Evolutionary conservation across 202 grass and related monocot species (phyloP), one percentile per base, ranked within the genome.

Genomic region (Carex sylvatica): DNA sequence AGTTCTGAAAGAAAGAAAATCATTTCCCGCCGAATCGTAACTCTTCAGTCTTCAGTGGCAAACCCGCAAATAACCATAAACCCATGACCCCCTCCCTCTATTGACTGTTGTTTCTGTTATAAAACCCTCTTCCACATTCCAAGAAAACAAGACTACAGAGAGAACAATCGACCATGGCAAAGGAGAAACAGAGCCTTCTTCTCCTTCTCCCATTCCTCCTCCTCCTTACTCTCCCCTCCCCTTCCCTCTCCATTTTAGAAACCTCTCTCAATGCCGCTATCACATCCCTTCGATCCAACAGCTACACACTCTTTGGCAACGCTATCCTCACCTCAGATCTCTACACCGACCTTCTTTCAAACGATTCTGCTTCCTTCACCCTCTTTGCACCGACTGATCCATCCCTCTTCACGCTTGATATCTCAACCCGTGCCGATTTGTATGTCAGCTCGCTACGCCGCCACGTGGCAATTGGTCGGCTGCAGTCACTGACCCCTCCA

Each of bases 231-330:
- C 26, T 62, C 19, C 68, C n/a, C 15, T 31, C 63, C 28, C 59
- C 33, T 19, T 38, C 22, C 8, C 6, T 14, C 18, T 70, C 65
- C 22, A 6, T 86, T 19, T 72, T 77, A 10, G 75, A 86, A 13
- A 3, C 28, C n/a, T 77, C 77, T 18, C 75, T 86, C 72, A 56
- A 70, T 30, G 74, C 84, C 4, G 84, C 84, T 0, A 80, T 86
- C 64, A 38, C 76, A 11, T 54, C 75, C 14, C 84, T 86, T 9
- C 84, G 84, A 26, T 63, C 74, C 23, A 65, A 58, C 63, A 51
- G 84, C 76, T 86, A 86, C 84, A 70, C 63, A 2, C 84, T 86
- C 53, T 86, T 86, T 53, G 64, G 84, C 76, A 86, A 86, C 33
- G 49, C 63, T 5, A 86, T 86, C 65, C 53, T 70, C 65, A 68